Evolutionary conservation across 805 yeast genomes (phyloP), one percentile per base, ranked within the genome.

Genomic region (Sugiyamaella valdiviana): DNA sequence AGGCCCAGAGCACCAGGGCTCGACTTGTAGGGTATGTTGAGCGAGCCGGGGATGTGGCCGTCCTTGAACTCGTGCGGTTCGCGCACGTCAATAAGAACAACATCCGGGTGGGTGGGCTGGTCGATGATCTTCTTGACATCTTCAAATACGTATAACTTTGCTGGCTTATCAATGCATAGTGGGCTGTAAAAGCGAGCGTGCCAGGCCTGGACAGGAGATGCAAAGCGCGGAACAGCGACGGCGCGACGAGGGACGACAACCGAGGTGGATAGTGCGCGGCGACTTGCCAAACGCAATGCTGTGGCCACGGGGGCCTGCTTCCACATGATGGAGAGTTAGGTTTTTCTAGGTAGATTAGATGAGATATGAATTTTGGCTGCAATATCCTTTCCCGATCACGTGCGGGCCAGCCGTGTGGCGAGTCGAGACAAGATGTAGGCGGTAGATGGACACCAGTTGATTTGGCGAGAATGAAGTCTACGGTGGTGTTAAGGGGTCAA

Each of bases 1-100:
- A 91, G 76, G 43, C 86, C 88, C 51, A 91, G 73, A 0, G 98
- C 98, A 17, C 96, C 95, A 0, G 98, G 98, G 10, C 90, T 78
- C 3, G 93, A 79, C 62, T 88, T 88, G 69, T 81, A 83, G 16
- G 99, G 98, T 50, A 91, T 77, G 63, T 93, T 93, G 49, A 90
- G 67, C 5, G 98, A 83, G 12, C 79, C 76, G 23, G 96, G 96
- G 57, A 91, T 84, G 62, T 77, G 80, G 39, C 96, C 96, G 42
- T 71, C 79, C 36, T 69, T 69, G 60, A 69, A 75, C 68, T 91
- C 99, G 21, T 72, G 75, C 5, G 97, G 96, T 71, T 91, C 98
- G 64, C 99, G 80, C 17, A 87, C 97, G 63, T 91, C 99, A 20
- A 91, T 81, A 36, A 91, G 67, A 38, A 87, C 73, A 35, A 75